Base-by-base conservation (phyloP, 1,139 yeast genomes). In the Candida tetrigidarum region DNA sequence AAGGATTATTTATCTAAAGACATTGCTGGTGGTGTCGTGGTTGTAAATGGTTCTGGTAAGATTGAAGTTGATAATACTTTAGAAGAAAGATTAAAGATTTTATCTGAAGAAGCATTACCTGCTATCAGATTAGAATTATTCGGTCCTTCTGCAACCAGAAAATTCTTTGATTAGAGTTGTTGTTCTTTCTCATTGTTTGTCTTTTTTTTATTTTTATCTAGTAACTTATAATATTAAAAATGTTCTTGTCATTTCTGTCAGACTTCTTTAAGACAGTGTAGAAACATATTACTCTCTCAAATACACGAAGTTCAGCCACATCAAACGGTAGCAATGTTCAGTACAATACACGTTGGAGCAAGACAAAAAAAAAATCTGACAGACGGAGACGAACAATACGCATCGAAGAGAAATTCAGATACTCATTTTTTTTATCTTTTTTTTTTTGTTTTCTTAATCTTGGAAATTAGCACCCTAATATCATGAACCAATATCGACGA, bases 31-130 rank as follows among this genome's bases (percentile, higher is more conserved):
- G 99, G 99, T 60, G 90, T 84, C 43, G 67, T 90, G 44, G 78
- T 90, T 42, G 66, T 78, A 48, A 88, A 86, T 62, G 79, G 79
- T 36, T 64, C 80, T 29, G 96, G 96, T 46, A 90, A 87, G 71
- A 92, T 95, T 56, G 92, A 86, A 57, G 90, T 93, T 48, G 78
- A 89, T 70, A 93, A 93, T 74, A 92, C 99, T 33, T 80, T 95
- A 61, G 97, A 90, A 60, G 97, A 92, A 74, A 88, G 99, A 71
- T 81, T 93, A 63, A 80, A 83, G 60, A 74, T 95, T 52, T 78
- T 93, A 60, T 80, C 88, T 39, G 87, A 87, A 64, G 89, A 84
- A 60, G 88, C 97, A 7, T 80, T 95, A 56, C 99, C 99, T 42
- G 96, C 92, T 45, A 85, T 95, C 55, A 85, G 98, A 72, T 75